Evolutionary conservation across 441 rosid genomes (phyloP), one percentile per base, ranked within the genome.

Genomic region (Eutrema salsugineum): DNA sequence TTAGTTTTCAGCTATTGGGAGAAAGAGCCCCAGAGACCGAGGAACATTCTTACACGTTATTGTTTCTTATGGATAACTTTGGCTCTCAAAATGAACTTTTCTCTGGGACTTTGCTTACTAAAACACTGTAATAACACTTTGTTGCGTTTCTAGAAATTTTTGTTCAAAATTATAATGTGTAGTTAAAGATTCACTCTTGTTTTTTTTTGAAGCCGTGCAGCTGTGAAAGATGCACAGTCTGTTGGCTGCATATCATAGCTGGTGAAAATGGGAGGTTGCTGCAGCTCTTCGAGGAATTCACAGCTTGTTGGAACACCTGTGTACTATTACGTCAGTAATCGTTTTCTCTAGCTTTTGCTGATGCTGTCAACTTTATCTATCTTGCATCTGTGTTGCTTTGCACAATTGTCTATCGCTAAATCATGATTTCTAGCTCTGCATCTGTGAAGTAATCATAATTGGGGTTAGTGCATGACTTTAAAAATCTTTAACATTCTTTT

Each of bases 181-280:
- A 64, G 27, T 40, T 24, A 38, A 57, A 62, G 20, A n/a, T 71
- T 50, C 5, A 50, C 16, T 17, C 11, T 24, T 15, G 30, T 9
- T 17, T 30, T n/a, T n/a, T n/a, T n/a, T n/a, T 57, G 49, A 38
- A 3, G 1, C 27, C 19, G 77, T 22, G 66, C 24, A 44, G 50
- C 24, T 12, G 33, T 11, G 27, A 35, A 59, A 11, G 62, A 51
- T 60, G 28, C 55, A 2, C 58, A 16, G 6, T 49, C 3, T 19
- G 20, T 20, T 57, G 56, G 35, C 33, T 24, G 56, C 57, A 51
- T 49, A 33, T 27, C 28, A 8, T 10, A 35, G 56, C 2, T 66
- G 30, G 68, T 67, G 73, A 83, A 72, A 69, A 91, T 91, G 97
- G 97, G 97, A 78, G 96, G 91, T 63, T 91, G 96, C 76, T 89